Percentiles rank a stretch among this genome's conserved stretches.
Evolutionary conservation across 352 stramenopile genomes (phyloP).

Genomic region (Blastocystis sp.): DNA sequence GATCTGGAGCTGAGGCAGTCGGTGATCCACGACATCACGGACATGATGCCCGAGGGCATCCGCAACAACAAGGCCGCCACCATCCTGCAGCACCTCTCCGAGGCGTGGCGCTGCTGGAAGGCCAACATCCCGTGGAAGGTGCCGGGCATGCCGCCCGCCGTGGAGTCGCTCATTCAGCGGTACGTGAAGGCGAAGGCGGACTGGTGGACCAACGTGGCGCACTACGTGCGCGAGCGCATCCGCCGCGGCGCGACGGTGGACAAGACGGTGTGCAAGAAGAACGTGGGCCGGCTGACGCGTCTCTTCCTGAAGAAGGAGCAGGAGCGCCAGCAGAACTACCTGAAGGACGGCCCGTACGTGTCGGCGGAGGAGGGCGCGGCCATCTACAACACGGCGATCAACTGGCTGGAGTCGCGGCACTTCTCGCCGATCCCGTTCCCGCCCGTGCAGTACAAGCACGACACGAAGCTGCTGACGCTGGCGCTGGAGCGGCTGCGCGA

Average conservation of each 20-base stretch:
- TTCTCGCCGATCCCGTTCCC: slow-evolving; percentile 98
- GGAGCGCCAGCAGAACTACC: slow-evolving; percentile 98
- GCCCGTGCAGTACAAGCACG: slow-evolving; percentile 98
- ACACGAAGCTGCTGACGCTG: slow-evolving; percentile 99
- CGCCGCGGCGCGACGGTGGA: slow-evolving; percentile 97
- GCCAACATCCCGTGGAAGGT: slow-evolving; percentile 99
- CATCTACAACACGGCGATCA: slow-evolving; percentile 98
- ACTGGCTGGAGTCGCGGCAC: slow-evolving; percentile 98
- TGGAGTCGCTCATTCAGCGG: slow-evolving; percentile 99
- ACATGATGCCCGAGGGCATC: slow-evolving; percentile 99
- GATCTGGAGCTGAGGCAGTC: slow-evolving; percentile 96
- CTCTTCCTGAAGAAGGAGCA: slow-evolving; percentile 99
- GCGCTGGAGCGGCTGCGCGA: slow-evolving; percentile 97
- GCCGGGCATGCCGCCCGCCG: slow-evolving; percentile 93
- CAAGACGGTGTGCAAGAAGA: slow-evolving; percentile 99
- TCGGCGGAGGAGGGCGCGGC: slow-evolving; percentile 96
- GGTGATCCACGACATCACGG: slow-evolving; percentile 99
- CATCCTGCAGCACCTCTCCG: slow-evolving; percentile 95
- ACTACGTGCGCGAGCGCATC: slow-evolving; percentile 99
- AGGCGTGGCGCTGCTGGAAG: slow-evolving; percentile 97
- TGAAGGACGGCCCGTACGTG: slow-evolving; percentile 96
- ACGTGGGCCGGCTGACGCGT: slow-evolving; percentile 92
- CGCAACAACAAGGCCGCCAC: slow-evolving; percentile 97
- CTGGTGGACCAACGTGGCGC: slow-evolving; percentile 95
- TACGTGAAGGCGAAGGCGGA: slow-evolving; percentile 99